phyloP scores from a whole-genome alignment of 2,329 filamentous ascomycete species.

The Alternaria incomplexa region DNA sequence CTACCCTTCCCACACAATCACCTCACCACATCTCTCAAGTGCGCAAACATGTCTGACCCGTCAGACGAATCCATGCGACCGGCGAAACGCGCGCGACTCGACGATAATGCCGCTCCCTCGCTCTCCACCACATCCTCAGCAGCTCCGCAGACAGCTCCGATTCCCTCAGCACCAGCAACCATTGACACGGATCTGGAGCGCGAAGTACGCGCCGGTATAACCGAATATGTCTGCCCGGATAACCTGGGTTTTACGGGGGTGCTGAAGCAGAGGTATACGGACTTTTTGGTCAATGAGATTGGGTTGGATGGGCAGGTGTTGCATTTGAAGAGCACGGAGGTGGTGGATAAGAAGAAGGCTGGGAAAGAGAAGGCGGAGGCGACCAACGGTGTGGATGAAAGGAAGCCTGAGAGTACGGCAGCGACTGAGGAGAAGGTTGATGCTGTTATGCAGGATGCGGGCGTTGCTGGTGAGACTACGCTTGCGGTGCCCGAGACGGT shows the following conservation, averaged over 20 bases:
- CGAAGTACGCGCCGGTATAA: conserved; percentile 64
- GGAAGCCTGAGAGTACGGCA: conserved; percentile 7
- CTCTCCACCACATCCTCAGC: conserved; percentile 4
- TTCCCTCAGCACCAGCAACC: conserved; percentile 13
- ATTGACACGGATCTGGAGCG: conserved; percentile 45
- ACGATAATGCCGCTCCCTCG: conserved; percentile 21
- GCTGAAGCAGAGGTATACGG: conserved; percentile 80
- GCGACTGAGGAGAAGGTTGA: conserved; percentile 32
- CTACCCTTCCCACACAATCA: neutral
- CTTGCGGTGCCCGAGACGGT: conserved; percentile 1
- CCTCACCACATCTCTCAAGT: neutral
- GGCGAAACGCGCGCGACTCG: conserved; percentile 43
- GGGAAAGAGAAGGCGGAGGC: conserved; percentile 22
- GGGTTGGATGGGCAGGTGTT: conserved; percentile 75
- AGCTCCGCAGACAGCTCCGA: neutral
- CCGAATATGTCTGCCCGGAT: conserved; percentile 65
- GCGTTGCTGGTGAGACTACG: conserved; percentile 20
- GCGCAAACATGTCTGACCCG: conserved; percentile 19
- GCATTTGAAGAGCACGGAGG: conserved; percentile 65
- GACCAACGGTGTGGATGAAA: conserved; percentile 14
- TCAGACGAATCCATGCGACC: conserved; percentile 29
- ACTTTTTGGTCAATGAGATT: conserved; percentile 93
- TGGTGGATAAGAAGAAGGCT: conserved; percentile 23
- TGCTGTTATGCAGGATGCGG: conserved; percentile 24
- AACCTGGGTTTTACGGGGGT: conserved; percentile 67